Evolutionary conservation across 257 asterid species (phyloP), one percentile per base, ranked within the genome.

Genomic region (Nicotiana noctiflora): DNA sequence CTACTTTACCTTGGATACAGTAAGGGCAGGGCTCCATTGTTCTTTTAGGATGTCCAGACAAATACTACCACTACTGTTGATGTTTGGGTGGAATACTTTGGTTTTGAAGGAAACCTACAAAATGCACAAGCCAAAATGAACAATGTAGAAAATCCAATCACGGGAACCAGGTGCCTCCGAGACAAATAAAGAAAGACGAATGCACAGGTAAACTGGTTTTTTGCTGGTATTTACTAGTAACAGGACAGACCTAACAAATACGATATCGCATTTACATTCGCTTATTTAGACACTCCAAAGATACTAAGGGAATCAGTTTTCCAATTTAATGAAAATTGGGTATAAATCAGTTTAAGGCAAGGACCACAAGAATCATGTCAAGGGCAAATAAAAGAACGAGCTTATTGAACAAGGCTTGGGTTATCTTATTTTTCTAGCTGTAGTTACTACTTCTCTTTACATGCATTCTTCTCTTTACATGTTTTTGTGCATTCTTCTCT

Each of bases 1-100:
- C 15, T 23, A 74, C 15, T 7, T 21, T 85, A 88, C 91, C 91
- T 88, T 88, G 11, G 91, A 86, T 27, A 88, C 70, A 12, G 89
- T 86, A 61, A 88, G 88, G 4, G 91, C 91, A 68, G 89, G 91
- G 79, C 91, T 88, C 91, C 91, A 88, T 60, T 88, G 91, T 83
- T 88, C 91, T 61, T 83, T 88, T 23, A 88, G 89, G 81, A 88
- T 88, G 66, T 88, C 91, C 17, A 88, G 89, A 79, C 91, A 88
- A 44, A 86, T 88, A 85, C 87, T 84, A 46, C 89, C 89, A 76
- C 83, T 88, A 76, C 89, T 86, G 83, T 88, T 88, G 60, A 88
- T 83, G 83, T 88, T 86, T 31, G 91, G 91, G 32, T 88, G 91
- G 80, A 72, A 88, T 32, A 88, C 91, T 37, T 84, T 88, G 31